These are phyloP conservation scores for Vicia sativa DNA, from an alignment of 306 rosid genomes.

Conservation along the genomic window DNA sequence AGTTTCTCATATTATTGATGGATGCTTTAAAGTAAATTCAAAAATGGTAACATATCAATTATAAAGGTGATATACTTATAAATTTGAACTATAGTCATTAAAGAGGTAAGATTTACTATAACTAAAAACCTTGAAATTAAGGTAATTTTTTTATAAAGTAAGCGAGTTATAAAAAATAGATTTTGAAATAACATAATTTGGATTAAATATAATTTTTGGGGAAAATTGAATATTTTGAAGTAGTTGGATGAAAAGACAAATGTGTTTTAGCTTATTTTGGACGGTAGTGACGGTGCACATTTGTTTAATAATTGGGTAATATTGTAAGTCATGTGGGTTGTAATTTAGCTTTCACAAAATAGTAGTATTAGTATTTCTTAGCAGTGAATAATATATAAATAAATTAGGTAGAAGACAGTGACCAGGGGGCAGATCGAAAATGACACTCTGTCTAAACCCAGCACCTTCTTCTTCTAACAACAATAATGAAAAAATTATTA, in stretches of 20 bases:
- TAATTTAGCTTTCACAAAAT: conserved; percentile 32
- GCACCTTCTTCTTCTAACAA: not conserved
- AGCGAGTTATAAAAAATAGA: too few species aligned
- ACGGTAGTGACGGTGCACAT: conserved; percentile 40
- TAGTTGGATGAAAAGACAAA: conserved; percentile 9
- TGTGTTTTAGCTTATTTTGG: conserved; percentile 31
- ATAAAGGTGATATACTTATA: too few species aligned
- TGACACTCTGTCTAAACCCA: conserved; percentile 49
- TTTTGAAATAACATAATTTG: not conserved
- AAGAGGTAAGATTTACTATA: too few species aligned
- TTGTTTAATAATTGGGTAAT: not conserved
- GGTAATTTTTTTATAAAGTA: too few species aligned
- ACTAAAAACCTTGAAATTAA: too few species aligned
- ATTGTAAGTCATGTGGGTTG: conserved; percentile 40
- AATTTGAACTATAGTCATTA: too few species aligned
- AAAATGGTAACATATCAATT: too few species aligned
- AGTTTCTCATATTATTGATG: too few species aligned
- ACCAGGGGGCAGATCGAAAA: conserved; percentile 46
- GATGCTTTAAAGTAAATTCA: too few species aligned
- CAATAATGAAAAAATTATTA: not conserved
- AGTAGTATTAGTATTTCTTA: not conserved
- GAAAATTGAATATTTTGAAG: not conserved
- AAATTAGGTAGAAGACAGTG: conserved; percentile 54
- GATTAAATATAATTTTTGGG: not conserved
- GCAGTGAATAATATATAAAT: not conserved